Percentiles rank a stretch among this genome's conserved stretches.
phyloP scores from a whole-genome alignment of 1,284 basidiomycete species.

The Macrocybe sp. region DNA sequence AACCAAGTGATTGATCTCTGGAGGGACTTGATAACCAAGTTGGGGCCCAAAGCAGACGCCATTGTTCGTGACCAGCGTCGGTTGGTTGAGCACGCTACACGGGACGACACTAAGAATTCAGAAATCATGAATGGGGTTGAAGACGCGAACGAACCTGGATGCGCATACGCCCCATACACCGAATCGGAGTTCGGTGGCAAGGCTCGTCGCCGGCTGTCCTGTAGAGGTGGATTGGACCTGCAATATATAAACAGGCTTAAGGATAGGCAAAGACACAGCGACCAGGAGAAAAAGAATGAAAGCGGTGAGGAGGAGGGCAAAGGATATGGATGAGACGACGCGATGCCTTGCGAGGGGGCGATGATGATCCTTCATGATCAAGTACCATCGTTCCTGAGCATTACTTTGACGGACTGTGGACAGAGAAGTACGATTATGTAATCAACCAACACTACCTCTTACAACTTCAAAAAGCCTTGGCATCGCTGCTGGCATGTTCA shows the following conservation, averaged over 20 bases:
- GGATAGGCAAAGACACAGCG: slow-evolving; percentile 69
- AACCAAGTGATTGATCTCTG: slow-evolving; percentile 31
- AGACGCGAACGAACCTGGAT: slow-evolving; percentile 31
- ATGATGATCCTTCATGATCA: slow-evolving; percentile 22
- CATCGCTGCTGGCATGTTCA: neutral
- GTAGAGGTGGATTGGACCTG: slow-evolving; percentile 39
- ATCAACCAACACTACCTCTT: neutral
- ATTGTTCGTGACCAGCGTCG: slow-evolving; percentile 22
- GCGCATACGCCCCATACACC: slow-evolving; percentile 77
- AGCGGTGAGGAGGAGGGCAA: slow-evolving; percentile 43
- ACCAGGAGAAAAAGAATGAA: slow-evolving; percentile 73
- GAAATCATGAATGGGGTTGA: neutral
- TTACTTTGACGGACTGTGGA: too few relatives aligned
- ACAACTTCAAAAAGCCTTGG: neutral
- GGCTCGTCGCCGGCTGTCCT: slow-evolving; percentile 35
- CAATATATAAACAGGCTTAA: slow-evolving; percentile 68
- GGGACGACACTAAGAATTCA: neutral
- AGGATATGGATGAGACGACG: slow-evolving; percentile 39
- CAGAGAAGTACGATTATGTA: too few relatives aligned
- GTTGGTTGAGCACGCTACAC: slow-evolving; percentile 20
- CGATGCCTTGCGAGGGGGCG: slow-evolving; percentile 41
- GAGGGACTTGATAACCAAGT: slow-evolving; percentile 50
- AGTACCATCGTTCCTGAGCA: too few relatives aligned
- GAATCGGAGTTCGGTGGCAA: slow-evolving; percentile 61
- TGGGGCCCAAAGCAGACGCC: slow-evolving; percentile 52